These are phyloP conservation scores for Colletotrichum truncatum DNA, from an alignment of 2,329 filamentous ascomycete species.

Conservation along the genomic window DNA sequence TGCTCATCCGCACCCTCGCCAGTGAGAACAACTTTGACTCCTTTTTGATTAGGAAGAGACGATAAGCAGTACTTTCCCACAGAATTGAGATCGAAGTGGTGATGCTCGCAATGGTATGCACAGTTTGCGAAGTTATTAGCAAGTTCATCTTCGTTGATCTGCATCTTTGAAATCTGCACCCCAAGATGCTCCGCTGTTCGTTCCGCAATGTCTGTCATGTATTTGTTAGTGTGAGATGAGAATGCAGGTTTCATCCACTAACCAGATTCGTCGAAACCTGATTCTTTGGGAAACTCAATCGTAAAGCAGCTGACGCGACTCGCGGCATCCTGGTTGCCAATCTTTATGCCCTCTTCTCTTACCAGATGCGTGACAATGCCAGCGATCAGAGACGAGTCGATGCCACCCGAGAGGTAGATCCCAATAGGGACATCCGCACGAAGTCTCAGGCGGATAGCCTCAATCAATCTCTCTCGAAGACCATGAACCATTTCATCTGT, in stretches of 20 bases:
- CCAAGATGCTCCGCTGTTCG: conserved; percentile 39
- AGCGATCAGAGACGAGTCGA: conserved; percentile 65
- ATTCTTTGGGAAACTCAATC: conserved; percentile 59
- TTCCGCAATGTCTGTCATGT: not conserved
- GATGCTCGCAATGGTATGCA: conserved; percentile 42
- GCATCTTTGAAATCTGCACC: conserved; percentile 35
- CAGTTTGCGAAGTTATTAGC: conserved; percentile 40
- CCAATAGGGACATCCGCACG: conserved; percentile 66
- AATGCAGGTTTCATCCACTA: not conserved
- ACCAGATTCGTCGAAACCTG: conserved; percentile 59
- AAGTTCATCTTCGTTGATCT: conserved; percentile 37
- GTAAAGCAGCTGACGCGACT: conserved; percentile 50
- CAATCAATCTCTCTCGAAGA: conserved; percentile 57
- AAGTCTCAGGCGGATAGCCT: conserved; percentile 60
- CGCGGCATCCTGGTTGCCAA: conserved; percentile 48
- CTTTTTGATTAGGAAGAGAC: conserved; percentile 50
- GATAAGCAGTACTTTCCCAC: conserved; percentile 61
- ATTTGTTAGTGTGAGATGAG: rapidly evolving
- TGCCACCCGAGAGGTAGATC: conserved; percentile 64
- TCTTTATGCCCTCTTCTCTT: conserved; percentile 51
- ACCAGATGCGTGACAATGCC: conserved; percentile 63
- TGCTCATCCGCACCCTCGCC: conserved; percentile 62
- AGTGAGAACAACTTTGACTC: conserved; percentile 63
- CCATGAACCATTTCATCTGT: conserved; percentile 60
- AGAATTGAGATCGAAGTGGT: conserved; percentile 56